Evolutionary conservation across 2,329 filamentous ascomycete genomes (phyloP), one percentile per base, ranked within the genome.

Genomic region (Aspergillus sojae): DNA sequence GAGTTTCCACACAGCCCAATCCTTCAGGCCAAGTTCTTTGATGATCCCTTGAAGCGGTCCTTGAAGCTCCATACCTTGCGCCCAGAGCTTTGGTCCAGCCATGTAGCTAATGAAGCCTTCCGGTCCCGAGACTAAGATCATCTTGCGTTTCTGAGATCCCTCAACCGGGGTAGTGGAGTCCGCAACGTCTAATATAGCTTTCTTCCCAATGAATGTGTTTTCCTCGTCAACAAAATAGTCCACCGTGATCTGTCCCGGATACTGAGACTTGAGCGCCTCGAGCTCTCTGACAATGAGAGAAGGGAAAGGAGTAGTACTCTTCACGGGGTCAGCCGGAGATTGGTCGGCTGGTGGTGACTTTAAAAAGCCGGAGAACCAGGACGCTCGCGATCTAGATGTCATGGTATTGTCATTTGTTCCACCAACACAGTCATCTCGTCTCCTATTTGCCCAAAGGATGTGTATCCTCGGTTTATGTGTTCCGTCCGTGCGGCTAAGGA

Each of bases 61-160:
- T 72, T 97, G 93, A 12, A 86, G 82, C 78, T 96, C 91, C 62
- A 82, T 81, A 0, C 93, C 92, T 32, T 85, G 84, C 12, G 84
- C 81, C 91, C 92, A 96, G 3, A 86, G 79, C 65, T 96, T 97
- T 11, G 88, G 82, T 1, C 95, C 94, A 2, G 93, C 92, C 79
- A 91, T 92, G 67, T 90, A 86, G 50, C 86, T 85, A 45, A 98
- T 85, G 78, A 98, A 98, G 0, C 95, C 94, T 60, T 96, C 92
- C 0, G 95, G 94, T 0, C 95, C 95, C 0, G 93, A 96, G 1
- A 98, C 86, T 61, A 97, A 83, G n/a, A 97, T 81, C 23, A 97
- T 75, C 64, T 76, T 75, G 67, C 72, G 72, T 52, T 74, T 70
- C 50, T 69, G 67, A 50, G 77, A 73, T 7, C 66, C 59, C 55